phyloP scores from a whole-genome alignment of 1,139 yeast species.

The Geotrichum australiense region DNA sequence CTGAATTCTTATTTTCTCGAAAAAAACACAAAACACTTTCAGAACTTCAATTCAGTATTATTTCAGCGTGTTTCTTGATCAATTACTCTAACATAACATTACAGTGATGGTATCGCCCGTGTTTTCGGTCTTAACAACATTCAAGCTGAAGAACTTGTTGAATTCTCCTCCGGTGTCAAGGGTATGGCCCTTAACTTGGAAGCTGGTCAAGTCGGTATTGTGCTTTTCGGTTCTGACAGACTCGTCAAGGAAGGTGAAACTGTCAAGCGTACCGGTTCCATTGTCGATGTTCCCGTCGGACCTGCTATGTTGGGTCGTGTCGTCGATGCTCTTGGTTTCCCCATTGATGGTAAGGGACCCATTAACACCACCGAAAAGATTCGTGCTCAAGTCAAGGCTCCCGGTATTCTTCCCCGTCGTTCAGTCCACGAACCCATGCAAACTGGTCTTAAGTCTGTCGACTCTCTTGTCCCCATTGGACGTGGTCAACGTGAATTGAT shows the following conservation, averaged over 20 bases:
- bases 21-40: background rate
- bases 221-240: conserved; percentile 98
- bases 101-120: conserved; percentile 99
- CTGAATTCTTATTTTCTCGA: conserved; percentile 6
- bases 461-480: conserved; percentile 98
- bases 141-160: conserved; percentile 99
- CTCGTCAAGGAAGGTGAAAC: conserved; percentile 99
- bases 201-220: conserved; percentile 99
- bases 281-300: conserved; percentile 99
- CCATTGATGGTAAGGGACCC: conserved; percentile 99
- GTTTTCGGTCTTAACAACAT: conserved; percentile 99
- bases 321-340: conserved; percentile 98
- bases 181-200: conserved; percentile 99
- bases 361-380: conserved; percentile 75
- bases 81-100: background rate
- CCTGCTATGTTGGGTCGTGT: conserved; percentile 98
- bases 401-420: conserved; percentile 99
- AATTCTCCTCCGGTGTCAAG: conserved; percentile 98
- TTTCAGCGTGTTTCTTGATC: too few species aligned
- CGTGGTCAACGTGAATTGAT: conserved; percentile 99
- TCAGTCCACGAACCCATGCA: conserved; percentile 99
- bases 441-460: conserved; percentile 99
- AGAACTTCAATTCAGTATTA: too few species aligned
- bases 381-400: conserved; percentile 99
- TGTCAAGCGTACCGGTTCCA: conserved; percentile 99